A percentile compares a stretch with the other conserved stretches of the same genome.
These are phyloP conservation scores for Marasmius oreades DNA, from an alignment of 1,284 basidiomycete species.

Conservation along the genomic window DNA sequence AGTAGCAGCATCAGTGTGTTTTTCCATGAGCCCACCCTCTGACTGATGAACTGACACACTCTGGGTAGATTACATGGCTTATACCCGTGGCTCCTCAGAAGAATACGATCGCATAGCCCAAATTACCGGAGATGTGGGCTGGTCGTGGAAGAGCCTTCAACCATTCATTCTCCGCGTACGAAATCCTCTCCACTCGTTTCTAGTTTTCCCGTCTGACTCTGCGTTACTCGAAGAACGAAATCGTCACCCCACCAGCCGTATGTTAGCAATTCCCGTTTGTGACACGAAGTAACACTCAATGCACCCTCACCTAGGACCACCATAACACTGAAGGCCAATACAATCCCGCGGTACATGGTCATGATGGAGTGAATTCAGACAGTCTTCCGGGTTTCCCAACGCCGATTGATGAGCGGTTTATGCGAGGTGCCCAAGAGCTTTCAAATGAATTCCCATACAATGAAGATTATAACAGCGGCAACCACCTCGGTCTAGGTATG, in stretches of 20 bases:
- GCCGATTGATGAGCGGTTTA: not conserved
- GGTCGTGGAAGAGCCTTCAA: slow-evolving; percentile 3
- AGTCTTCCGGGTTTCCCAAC: not conserved
- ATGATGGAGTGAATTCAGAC: not conserved
- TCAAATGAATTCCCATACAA: not conserved
- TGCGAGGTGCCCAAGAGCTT: not conserved
- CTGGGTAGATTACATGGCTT: not conserved
- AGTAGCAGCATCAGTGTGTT: slow-evolving; percentile 9
- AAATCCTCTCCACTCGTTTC: not conserved
- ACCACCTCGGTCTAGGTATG: not conserved
- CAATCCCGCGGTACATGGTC: not conserved
- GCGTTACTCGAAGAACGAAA: not conserved
- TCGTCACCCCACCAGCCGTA: not conserved
- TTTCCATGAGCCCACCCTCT: not conserved
- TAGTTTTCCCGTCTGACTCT: not conserved
- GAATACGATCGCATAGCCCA: not conserved
- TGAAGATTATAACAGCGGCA: not conserved
- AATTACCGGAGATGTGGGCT: not conserved
- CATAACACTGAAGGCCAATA: not conserved
- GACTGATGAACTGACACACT: not conserved
- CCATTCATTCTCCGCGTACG: not conserved
- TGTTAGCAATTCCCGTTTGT: not conserved
- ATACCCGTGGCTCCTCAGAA: not conserved
- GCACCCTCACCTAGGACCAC: not conserved
- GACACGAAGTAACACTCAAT: not conserved